These are phyloP conservation scores for Esteya vermicola DNA, from an alignment of 2,329 filamentous ascomycete species.

Conservation along the genomic window DNA sequence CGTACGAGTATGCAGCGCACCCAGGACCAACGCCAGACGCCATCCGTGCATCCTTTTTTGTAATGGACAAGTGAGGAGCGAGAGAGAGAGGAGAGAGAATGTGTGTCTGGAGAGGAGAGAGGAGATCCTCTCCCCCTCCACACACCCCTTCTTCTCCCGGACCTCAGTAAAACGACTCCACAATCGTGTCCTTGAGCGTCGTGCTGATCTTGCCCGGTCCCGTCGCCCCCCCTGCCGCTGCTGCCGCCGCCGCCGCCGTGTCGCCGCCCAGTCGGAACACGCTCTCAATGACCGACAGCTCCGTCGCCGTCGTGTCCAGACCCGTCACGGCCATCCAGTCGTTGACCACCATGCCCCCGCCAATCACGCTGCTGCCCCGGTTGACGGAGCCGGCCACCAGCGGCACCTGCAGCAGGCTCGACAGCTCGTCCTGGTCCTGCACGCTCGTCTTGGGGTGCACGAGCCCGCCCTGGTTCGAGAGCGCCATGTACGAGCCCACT, in stretches of 20 bases:
- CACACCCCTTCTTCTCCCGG: background rate
- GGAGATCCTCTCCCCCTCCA: background rate
- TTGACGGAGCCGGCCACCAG: constrained; percentile 92
- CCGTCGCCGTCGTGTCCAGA: constrained; percentile 90
- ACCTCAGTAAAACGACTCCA: constrained; percentile 85
- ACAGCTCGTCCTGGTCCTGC: constrained; percentile 95
- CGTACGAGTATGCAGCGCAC: background rate
- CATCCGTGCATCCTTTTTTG: too few species aligned
- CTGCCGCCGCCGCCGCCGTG: constrained; percentile 50
- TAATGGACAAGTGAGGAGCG: too few species aligned
- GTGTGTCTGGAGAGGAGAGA: too few species aligned
- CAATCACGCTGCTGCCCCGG: constrained; percentile 85
- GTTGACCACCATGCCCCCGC: constrained; percentile 91
- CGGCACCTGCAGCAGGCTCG: constrained; percentile 83
- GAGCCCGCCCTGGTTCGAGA: constrained; percentile 91
- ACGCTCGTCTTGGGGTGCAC: constrained; percentile 96
- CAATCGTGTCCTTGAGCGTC: constrained; percentile 91
- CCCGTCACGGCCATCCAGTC: constrained; percentile 95
- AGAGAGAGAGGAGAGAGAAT: too few species aligned
- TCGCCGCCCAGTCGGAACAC: constrained; percentile 69
- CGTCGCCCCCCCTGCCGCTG: constrained; percentile 52
- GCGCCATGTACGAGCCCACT: constrained; percentile 89
- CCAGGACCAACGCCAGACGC: constrained; percentile 1
- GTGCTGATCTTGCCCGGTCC: constrained; percentile 68
- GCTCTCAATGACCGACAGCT: constrained; percentile 89